These are phyloP conservation scores for Pyrenophora teres DNA, from an alignment of 2,329 filamentous ascomycete genomes.

Conservation along the genomic window DNA sequence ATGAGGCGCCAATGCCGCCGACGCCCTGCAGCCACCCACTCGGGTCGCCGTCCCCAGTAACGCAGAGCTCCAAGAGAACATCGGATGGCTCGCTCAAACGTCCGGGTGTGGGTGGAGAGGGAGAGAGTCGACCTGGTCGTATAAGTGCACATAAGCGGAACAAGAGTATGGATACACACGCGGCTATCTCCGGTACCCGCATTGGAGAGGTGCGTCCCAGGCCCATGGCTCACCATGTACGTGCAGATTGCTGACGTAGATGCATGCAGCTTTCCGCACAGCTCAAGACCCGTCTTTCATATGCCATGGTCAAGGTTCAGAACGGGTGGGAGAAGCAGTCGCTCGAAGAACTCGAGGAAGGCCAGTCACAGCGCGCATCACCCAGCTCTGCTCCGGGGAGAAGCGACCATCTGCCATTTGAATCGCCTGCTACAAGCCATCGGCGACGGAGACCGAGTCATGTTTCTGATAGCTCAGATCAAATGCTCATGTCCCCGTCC, in stretches of 20 bases:
- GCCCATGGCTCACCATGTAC: conserved; percentile 10
- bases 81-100: conserved; percentile 72
- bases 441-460: conserved; percentile 43
- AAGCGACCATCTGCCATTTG: conserved; percentile 34
- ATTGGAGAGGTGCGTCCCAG: conserved; percentile 72
- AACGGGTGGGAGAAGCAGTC: conserved; percentile 83
- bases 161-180: conserved; percentile 69
- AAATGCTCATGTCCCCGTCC: conserved; percentile 42
- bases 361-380: conserved; percentile 72
- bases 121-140: conserved; percentile 18
- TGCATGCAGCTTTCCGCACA: conserved; percentile 71
- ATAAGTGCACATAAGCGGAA: conserved; percentile 68
- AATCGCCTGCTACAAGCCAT: conserved; percentile 35
- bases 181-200: conserved; percentile 56
- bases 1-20: conserved; percentile 19
- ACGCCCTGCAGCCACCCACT: conserved; percentile 46
- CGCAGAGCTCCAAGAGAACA: conserved; percentile 70
- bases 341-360: conserved; percentile 75
- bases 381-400: conserved; percentile 62
- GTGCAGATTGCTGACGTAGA: conserved; percentile 30
- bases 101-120: conserved; percentile 27
- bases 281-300: conserved; percentile 81
- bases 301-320: conserved; percentile 89
- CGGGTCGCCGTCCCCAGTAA: conserved; percentile 47
- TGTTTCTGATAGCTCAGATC: conserved; percentile 44